phyloP scores from a whole-genome alignment of 257 asterid species.

The Marsdenia floribunda region DNA sequence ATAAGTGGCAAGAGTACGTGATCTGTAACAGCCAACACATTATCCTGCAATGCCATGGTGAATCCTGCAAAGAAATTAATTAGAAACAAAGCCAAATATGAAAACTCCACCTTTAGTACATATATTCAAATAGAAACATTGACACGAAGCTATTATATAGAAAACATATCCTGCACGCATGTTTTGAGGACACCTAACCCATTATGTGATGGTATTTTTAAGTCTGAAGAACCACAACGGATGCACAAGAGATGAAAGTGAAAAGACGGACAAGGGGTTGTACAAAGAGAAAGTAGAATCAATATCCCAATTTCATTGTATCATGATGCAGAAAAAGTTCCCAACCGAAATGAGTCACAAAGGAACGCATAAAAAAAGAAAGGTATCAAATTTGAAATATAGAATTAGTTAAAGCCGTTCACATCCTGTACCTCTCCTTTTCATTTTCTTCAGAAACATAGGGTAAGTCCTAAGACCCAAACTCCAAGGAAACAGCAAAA shows the following conservation, averaged over 20 bases:
- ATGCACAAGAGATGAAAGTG: not conserved
- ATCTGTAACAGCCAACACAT: slow-evolving; percentile 61
- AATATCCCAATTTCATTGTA: not conserved
- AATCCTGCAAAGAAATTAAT: slow-evolving; percentile 26
- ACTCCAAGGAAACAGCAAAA: not conserved
- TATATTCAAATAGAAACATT: not conserved
- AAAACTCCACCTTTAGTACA: not conserved
- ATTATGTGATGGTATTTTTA: too few relatives aligned
- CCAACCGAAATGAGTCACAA: not conserved
- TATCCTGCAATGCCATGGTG: slow-evolving; percentile 37
- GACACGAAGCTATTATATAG: not conserved
- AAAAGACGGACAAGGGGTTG: not conserved
- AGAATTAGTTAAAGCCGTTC: not conserved
- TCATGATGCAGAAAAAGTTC: not conserved
- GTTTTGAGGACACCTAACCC: not conserved
- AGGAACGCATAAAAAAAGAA: not conserved
- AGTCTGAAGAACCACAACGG: not conserved
- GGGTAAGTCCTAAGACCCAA: not conserved
- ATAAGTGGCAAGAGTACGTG: slow-evolving; percentile 36
- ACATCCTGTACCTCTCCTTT: not conserved
- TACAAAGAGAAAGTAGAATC: not conserved
- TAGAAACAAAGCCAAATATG: not conserved
- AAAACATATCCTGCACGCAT: not conserved
- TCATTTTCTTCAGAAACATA: not conserved
- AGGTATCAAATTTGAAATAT: not conserved